Evolutionary conservation across 2,329 filamentous ascomycete species (phyloP), one percentile per base, ranked within the genome.

Genomic region (Clathrospora elynae): DNA sequence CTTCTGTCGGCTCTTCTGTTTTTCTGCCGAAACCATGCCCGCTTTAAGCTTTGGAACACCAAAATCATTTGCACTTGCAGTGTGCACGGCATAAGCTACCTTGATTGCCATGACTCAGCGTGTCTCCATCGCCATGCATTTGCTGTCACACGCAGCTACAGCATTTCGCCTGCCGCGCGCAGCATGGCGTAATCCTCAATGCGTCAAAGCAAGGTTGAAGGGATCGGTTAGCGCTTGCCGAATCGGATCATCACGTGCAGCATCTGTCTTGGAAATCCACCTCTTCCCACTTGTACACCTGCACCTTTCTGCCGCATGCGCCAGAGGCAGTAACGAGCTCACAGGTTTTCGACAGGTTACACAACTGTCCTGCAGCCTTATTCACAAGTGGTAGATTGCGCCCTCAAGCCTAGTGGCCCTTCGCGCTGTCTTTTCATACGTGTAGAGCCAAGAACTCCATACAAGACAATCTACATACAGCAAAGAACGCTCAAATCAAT

Each of bases 181-280:
- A 16, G 23, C 39, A 52, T 46, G 20, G 22, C 42, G 46, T 37
- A 14, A 42, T 49, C 17, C 32, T 46, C 44, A 49, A 18, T 51
- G 47, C 29, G 29, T 32, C 31, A 30, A 28, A 22, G 28, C 35
- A 31, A 22, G 12, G 31, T 18, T 3, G 18, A 18, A 50, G 36
- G 19, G 39, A 29, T 35, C 28, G 11, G 29, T 11, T 39, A 31
- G 28, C 36, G 36, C 47, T 39, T 49, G 34, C 52, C 45, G 41
- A 49, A 43, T 37, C 47, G 50, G 39, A 22, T n/a, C 19, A 9
- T 49, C 50, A 53, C 53, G 46, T 55, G 53, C 35, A n/a, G n/a
- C n/a, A n/a, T n/a, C n/a, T n/a, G n/a, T n/a, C n/a, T n/a, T n/a
- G n/a, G n/a, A n/a, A n/a, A n/a, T n/a, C n/a, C n/a, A n/a, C n/a